Evolutionary conservation across 176 grass and related monocot genomes (phyloP).

Genomic region (bread wheat (Triticum aestivum)): DNA sequence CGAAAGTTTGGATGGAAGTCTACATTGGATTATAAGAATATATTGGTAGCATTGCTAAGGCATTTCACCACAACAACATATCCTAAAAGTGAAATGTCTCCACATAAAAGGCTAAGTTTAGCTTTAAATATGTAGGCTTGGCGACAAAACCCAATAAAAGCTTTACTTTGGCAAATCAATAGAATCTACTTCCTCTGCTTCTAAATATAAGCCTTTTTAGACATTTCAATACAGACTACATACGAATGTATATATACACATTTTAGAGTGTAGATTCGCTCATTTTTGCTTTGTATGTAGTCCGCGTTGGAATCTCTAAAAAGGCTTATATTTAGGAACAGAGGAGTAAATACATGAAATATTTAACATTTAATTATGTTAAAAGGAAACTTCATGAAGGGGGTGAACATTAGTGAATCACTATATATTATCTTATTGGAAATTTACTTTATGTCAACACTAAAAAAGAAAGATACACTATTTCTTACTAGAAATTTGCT

Average conservation of each 20-base stretch:
- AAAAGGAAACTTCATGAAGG: not conserved
- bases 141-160: not conserved
- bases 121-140: not conserved
- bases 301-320: too few relatives aligned
- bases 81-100: not conserved
- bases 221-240: too few relatives aligned
- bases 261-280: too few relatives aligned
- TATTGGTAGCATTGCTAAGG: too few relatives aligned
- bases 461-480: not conserved
- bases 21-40: not conserved
- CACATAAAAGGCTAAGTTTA: not conserved
- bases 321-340: too few relatives aligned
- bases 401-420: not conserved
- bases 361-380: not conserved
- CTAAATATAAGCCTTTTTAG: too few relatives aligned
- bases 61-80: not conserved
- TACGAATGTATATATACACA: too few relatives aligned
- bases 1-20: not conserved
- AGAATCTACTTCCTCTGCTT: too few relatives aligned
- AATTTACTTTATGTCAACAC: not conserved
- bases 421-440: not conserved
- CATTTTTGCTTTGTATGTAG: too few relatives aligned
- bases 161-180: too few relatives aligned
- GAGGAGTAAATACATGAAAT: too few relatives aligned
- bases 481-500: too few relatives aligned